These are phyloP conservation scores for Ceratocystis colombiana DNA, from an alignment of 2,329 filamentous ascomycete species.

Conservation along the genomic window DNA sequence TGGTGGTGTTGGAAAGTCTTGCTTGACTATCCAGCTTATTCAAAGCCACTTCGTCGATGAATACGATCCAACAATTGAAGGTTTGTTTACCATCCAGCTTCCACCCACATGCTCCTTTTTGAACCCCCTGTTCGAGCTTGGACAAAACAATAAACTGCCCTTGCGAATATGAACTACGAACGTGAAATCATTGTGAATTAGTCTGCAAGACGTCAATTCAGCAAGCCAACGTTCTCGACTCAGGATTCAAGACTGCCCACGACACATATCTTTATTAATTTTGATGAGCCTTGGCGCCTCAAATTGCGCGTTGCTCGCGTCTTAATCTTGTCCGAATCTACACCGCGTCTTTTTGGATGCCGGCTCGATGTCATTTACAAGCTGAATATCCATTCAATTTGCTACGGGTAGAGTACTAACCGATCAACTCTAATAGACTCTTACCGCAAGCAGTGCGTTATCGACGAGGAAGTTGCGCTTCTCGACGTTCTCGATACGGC, in stretches of 20 bases:
- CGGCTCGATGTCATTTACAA: background rate
- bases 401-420: background rate
- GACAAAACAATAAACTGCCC: background rate
- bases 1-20: constrained; percentile 97
- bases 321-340: background rate
- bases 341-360: background rate
- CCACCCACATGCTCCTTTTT: constrained; percentile 21
- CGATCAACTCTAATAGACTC: constrained; percentile 55
- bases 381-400: background rate
- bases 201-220: too few relatives aligned
- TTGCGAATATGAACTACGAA: background rate
- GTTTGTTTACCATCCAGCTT: constrained; percentile 40
- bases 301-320: background rate
- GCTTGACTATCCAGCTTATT: constrained; percentile 93
- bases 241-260: too few relatives aligned
- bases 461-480: constrained; percentile 94
- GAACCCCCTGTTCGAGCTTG: constrained; percentile 5
- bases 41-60: constrained; percentile 98
- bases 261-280: background rate
- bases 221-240: too few relatives aligned
- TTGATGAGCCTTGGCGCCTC: background rate
- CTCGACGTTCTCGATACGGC: constrained; percentile 97
- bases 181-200: too few relatives aligned
- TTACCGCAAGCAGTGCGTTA: constrained; percentile 98
- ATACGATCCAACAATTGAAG: constrained; percentile 99